Evolutionary conservation across 257 asterid species (phyloP), one percentile per base, ranked within the genome.

Genomic region (Forsythia viridissima): DNA sequence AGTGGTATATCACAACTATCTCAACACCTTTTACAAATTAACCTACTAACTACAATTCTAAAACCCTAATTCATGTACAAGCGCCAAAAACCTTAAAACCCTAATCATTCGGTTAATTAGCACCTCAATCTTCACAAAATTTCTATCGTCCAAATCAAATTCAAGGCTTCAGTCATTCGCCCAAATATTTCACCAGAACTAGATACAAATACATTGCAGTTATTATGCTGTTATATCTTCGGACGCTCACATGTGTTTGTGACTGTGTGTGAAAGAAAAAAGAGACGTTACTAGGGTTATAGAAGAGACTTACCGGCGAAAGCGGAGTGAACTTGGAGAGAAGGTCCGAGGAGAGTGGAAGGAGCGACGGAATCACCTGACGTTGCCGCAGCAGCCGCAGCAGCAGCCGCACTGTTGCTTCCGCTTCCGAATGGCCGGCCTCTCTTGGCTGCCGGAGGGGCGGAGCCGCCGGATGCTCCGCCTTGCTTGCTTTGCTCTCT

Each of bases 371-470:
- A 73, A 68, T 94, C 98, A 18, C 90, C 92, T 13, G 86, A 82
- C 7, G 82, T 83, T 21, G 86, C 86, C 2, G 89, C 84, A 0
- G 88, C 85, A 0, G 94, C 88, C 0, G 88, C 83, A 0, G 88
- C 89, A 0, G 88, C 89, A 0, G 86, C 80, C 2, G 92, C 87
- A 61, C 84, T 85, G 82, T 82, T 83, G 79, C 74, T 81, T 70
- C 91, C 96, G 63, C 97, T 88, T 12, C 98, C 99, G 72, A 90
- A 81, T 3, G 98, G 98, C 2, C 97, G 98, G 67, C 99, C 99
- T 73, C 99, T 87, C 88, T 93, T 93, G 69, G 98, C 87, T 72
- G 97, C 83, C 48, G 99, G 93, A 59, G 90, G 61, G 80, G 87
- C 91, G 87, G 94, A 84, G 83, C 94, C 93, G 18, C 92, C 93